A percentile compares a stretch with the other conserved stretches of the same genome.
phyloP scores from a whole-genome alignment of 169 alveolate species.

The Plasmodium malariae region DNA sequence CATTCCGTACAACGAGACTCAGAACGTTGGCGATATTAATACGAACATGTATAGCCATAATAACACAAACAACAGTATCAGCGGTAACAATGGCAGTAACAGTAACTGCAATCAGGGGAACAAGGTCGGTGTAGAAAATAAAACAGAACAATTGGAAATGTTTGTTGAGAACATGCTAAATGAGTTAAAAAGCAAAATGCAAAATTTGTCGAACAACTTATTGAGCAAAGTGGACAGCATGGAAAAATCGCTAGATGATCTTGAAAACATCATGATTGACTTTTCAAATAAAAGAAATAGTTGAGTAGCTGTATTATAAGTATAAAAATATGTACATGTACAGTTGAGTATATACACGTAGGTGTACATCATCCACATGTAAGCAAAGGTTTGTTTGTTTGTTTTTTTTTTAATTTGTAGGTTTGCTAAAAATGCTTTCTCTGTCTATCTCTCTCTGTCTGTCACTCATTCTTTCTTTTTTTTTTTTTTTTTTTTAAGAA shows the following conservation, averaged over 20 bases:
- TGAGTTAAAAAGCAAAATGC: conserved; percentile 70
- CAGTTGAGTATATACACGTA: not conserved
- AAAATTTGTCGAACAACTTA: conserved; percentile 39
- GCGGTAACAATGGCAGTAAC: too few species aligned
- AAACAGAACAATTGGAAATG: conserved; percentile 50
- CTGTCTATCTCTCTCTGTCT: not conserved
- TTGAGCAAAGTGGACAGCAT: conserved; percentile 55
- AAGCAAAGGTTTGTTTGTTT: not conserved
- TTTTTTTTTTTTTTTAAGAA: conserved; percentile 28
- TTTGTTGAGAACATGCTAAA: conserved; percentile 70
- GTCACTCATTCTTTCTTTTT: too few species aligned
- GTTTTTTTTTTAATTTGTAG: not conserved
- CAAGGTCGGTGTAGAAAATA: conserved; percentile 1
- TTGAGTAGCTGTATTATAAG: too few species aligned
- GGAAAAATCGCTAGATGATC: conserved; percentile 53
- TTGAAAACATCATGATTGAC: conserved; percentile 22
- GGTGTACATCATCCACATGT: not conserved
- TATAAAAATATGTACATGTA: not conserved
- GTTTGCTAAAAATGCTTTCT: not conserved
- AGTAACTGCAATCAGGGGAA: too few species aligned
- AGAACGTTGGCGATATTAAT: not conserved
- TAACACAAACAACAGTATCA: too few species aligned
- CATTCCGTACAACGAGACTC: not conserved
- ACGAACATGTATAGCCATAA: too few species aligned
- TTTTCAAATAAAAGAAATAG: conserved; percentile 14